Evolutionary conservation across 257 asterid genomes (phyloP).

Genomic region (Salvia rosmarinus): DNA sequence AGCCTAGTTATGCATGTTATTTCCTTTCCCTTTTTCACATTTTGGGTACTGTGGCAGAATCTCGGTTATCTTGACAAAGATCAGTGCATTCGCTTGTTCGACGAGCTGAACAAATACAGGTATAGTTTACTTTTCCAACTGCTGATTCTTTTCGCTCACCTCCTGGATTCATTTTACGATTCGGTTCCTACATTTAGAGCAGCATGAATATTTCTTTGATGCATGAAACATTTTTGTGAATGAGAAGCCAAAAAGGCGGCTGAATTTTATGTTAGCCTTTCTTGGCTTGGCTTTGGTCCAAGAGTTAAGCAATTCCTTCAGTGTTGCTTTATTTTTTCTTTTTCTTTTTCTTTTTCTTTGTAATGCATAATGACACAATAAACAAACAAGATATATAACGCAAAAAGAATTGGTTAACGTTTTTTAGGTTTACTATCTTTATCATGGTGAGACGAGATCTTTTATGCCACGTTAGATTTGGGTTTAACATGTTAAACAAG

Average conservation of each 20-base stretch:
- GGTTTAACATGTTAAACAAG: too few relatives aligned
- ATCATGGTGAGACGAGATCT: too few relatives aligned
- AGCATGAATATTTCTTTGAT: conserved; percentile 16
- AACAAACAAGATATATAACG: too few relatives aligned
- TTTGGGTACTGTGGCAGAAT: conserved; percentile 50
- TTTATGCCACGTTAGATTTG: too few relatives aligned
- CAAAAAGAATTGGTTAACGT: too few relatives aligned
- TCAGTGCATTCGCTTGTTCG: conserved; percentile 82
- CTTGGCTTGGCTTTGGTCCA: too few relatives aligned
- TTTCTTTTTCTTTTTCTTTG: too few relatives aligned
- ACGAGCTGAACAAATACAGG: conserved; percentile 98
- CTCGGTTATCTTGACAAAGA: conserved; percentile 72
- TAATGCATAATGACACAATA: too few relatives aligned
- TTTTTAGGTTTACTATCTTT: too few relatives aligned
- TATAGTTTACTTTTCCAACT: conserved; percentile 34
- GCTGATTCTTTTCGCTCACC: conserved; percentile 24
- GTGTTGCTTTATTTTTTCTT: too few relatives aligned
- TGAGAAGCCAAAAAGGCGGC: not conserved
- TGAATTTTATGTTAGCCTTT: not conserved
- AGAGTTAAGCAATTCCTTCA: too few relatives aligned
- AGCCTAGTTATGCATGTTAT: conserved; percentile 19
- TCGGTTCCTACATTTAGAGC: conserved; percentile 8
- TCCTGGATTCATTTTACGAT: not conserved
- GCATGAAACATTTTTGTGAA: not conserved
- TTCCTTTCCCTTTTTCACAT: conserved; percentile 3